Conservation (phyloP, 768 basidiomycete genomes). For the Russula earlei region DNA sequence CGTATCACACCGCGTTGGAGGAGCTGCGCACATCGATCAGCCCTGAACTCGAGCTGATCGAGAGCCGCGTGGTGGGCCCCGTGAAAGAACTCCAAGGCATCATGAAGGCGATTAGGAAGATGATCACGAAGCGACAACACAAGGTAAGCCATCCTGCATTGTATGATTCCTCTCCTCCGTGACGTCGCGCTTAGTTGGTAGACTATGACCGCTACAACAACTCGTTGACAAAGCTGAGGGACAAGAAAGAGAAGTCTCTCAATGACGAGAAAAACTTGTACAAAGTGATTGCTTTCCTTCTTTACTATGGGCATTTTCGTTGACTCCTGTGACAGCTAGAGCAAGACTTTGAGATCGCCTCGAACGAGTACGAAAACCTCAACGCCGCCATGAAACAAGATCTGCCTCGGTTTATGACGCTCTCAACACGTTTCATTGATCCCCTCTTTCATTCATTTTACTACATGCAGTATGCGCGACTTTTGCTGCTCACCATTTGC, state of each 20-base stretch:
- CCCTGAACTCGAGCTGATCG: conserved; percentile 93
- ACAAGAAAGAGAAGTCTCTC: conserved; percentile 97
- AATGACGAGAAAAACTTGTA: conserved; percentile 95
- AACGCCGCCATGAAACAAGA: conserved; percentile 87
- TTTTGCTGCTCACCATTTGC: neutral
- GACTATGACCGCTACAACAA: conserved; percentile 98
- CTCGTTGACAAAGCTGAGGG: conserved; percentile 86
- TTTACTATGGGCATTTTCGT: neutral
- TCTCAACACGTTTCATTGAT: conserved; percentile 85
- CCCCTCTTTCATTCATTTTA: conserved; percentile 98
- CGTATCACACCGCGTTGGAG: conserved; percentile 66
- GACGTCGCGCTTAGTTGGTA: conserved; percentile 43
- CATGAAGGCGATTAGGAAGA: conserved; percentile 86
- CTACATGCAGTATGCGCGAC: conserved; percentile 90
- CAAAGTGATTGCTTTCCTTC: conserved; percentile 46
- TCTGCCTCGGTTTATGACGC: conserved; percentile 83
- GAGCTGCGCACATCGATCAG: conserved; percentile 69
- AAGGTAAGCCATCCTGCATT: conserved; percentile 44
- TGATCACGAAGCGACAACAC: conserved; percentile 92
- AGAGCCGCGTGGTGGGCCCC: conserved; percentile 74
- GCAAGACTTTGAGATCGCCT: conserved; percentile 90
- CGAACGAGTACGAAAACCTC: conserved; percentile 89
- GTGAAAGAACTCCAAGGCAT: conserved; percentile 82
- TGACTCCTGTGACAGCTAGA: conserved; percentile 48
- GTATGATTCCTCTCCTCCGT: neutral